phyloP scores from a whole-genome alignment of 257 asterid genomes.

The Przewalskia tangutica region DNA sequence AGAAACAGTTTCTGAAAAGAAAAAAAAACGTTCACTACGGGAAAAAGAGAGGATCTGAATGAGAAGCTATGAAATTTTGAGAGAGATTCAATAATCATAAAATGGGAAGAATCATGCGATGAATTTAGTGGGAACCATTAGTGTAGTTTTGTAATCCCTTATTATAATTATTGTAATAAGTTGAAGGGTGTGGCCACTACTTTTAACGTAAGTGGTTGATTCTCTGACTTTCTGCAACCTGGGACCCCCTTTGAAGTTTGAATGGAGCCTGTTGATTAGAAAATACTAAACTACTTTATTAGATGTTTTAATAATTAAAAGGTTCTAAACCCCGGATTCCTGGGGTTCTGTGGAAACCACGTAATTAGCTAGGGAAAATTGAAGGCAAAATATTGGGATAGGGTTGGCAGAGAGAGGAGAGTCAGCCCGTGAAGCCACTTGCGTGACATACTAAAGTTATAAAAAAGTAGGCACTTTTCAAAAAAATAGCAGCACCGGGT shows the following conservation, averaged over 20 bases:
- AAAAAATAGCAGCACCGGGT: too few species aligned
- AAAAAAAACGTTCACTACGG: not conserved
- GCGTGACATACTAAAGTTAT: not conserved
- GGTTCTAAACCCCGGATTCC: not conserved
- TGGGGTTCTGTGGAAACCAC: not conserved
- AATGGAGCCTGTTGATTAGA: not conserved
- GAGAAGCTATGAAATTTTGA: not conserved
- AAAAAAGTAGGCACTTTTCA: too few species aligned
- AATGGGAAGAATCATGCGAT: not conserved
- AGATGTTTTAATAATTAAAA: not conserved
- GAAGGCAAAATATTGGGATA: not conserved
- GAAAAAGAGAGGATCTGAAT: not conserved
- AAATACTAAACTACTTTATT: not conserved
- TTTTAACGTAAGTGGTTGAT: not conserved
- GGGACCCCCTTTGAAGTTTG: not conserved
- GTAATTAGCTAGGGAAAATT: not conserved
- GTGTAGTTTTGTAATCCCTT: not conserved
- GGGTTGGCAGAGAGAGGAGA: not conserved
- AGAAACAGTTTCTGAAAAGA: too few species aligned
- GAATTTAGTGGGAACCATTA: not conserved
- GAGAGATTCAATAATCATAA: not conserved
- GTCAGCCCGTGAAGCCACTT: not conserved
- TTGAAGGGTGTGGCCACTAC: not conserved
- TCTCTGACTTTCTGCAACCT: not conserved
- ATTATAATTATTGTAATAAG: not conserved